Base-by-base conservation (phyloP, 2,329 filamentous ascomycete genomes). In the Microdochium paspali region DNA sequence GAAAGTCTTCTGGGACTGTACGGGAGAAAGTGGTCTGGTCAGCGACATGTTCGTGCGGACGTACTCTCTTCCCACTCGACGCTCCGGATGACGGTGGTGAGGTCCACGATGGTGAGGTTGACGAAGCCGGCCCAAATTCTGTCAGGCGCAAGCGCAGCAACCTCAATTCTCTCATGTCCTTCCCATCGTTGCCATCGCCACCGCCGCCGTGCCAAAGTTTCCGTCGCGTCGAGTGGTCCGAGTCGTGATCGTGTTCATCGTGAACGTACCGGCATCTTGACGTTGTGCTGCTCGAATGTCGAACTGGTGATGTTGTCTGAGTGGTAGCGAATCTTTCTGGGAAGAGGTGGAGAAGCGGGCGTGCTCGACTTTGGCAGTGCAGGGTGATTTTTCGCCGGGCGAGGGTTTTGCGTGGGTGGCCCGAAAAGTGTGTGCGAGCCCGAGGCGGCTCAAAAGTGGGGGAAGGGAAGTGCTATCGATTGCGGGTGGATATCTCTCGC, bases 1-100 rank as follows among this genome's bases (percentile, higher is more conserved):
- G 90, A 98, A 98, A 72, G 90, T 88, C 86, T 98, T 98, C 81
- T 98, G 90, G 85, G 86, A 91, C 91, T 97, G 72, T 69, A 52
- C 50, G 53, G 49, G 39, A 25, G 46, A 47, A 49, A 42, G 50
- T 31, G 45, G 32, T 31, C 32, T 44, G 30, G 56, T 53, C 54
- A 58, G 54, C 31, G 35, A 7, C 10, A 10, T n/a, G 42, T 44
- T 26, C 42, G 42, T 44, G 42, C n/a, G 3, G 6, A 9, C 15
- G 18, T 40, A 9, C 35, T 40, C 15, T 18, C 15, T 21, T 40
- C 35, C 31, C 35, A 40, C 35, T 35, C 31, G 31, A 35, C 31
- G 31, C 4, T 6, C 31, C 31, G 13, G 31, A 15, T 15, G 4
- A 35, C 18, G 31, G 18, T 18, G 31, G 18, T 18, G 35, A 7